These are phyloP conservation scores for Crithidia bombi DNA, from an alignment of 208 protist species.

Conservation along the genomic window DNA sequence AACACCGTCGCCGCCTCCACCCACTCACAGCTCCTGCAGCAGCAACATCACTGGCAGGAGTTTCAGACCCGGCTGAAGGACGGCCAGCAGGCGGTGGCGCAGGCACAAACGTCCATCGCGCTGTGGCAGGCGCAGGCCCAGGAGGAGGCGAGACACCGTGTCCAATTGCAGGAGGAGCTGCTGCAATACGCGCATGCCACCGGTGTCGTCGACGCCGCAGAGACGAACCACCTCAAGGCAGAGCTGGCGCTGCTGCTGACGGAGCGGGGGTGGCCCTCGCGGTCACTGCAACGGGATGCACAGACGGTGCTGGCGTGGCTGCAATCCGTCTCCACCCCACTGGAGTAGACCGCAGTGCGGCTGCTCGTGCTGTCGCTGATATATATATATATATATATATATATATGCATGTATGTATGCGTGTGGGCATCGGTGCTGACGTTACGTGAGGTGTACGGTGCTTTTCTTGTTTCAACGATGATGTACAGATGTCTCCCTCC, in stretches of 20 bases:
- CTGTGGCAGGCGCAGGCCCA: constrained; percentile 42
- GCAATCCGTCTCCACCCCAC: constrained; percentile 23
- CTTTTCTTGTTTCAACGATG: no score
- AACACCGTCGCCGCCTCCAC: constrained; percentile 54
- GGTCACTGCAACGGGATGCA: constrained; percentile 36
- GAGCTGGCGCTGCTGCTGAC: constrained; percentile 63
- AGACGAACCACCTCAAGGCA: constrained; percentile 42
- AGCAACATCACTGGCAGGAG: constrained; percentile 54
- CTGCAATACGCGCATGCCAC: constrained; percentile 26
- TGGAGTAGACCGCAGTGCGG: constrained; percentile 34
- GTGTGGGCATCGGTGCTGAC: no score
- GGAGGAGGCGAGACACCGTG: constrained; percentile 33
- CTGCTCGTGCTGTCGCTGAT: no score
- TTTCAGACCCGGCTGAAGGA: constrained; percentile 41
- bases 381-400: not conserved
- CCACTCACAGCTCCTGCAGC: constrained; percentile 53
- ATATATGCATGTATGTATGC: constrained; percentile 14
- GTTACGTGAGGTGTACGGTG: no score
- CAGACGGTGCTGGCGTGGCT: constrained; percentile 59
- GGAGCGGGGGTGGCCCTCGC: constrained; percentile 46
- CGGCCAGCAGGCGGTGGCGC: constrained; percentile 14
- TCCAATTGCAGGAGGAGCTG: constrained; percentile 53
- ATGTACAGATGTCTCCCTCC: no score
- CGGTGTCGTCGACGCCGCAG: constrained; percentile 24
- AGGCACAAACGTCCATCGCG: constrained; percentile 39